These are phyloP conservation scores for Yamadazyma dendronema DNA, from an alignment of 1,139 yeast species.

Conservation along the genomic window DNA sequence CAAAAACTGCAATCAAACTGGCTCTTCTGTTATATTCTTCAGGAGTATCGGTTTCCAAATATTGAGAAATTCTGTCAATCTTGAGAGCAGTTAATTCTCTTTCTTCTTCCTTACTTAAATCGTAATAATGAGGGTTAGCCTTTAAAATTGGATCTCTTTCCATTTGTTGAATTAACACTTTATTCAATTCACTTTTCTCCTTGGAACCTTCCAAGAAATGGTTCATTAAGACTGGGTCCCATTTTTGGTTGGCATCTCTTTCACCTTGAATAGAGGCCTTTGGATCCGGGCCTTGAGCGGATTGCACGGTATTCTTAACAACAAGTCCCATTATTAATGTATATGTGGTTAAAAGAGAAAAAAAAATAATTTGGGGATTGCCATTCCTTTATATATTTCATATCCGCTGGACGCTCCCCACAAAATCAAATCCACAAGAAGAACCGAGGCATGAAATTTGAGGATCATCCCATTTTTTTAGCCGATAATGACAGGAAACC, in stretches of 20 bases:
- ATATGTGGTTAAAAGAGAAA: not conserved
- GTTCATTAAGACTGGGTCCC: conserved; percentile 46
- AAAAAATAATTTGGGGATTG: not conserved
- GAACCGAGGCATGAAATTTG: conserved; percentile 5
- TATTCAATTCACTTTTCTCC: conserved; percentile 33
- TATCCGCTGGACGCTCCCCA: conserved; percentile 5
- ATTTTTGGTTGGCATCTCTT: conserved; percentile 28
- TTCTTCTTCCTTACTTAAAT: conserved; percentile 39
- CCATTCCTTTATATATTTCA: not conserved
- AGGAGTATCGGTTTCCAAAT: conserved; percentile 42
- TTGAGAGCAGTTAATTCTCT: conserved; percentile 44
- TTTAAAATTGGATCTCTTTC: conserved; percentile 51
- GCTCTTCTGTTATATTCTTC: conserved; percentile 37
- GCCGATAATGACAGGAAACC: not conserved
- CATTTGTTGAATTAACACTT: conserved; percentile 39
- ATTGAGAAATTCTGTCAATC: conserved; percentile 43
- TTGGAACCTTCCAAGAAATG: conserved; percentile 45
- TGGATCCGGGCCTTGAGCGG: conserved; percentile 34
- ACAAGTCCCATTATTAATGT: conserved; percentile 5
- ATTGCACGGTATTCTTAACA: conserved; percentile 15
- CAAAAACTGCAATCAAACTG: conserved; percentile 43
- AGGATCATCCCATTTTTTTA: too few species aligned
- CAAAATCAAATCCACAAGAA: conserved; percentile 3
- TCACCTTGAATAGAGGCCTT: conserved; percentile 33
- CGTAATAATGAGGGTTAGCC: conserved; percentile 38